Percentiles rank a stretch among this genome's conserved stretches.
These are phyloP conservation scores for Podaxis mareebaensis DNA, from an alignment of 768 basidiomycete genomes.

Conservation along the genomic window DNA sequence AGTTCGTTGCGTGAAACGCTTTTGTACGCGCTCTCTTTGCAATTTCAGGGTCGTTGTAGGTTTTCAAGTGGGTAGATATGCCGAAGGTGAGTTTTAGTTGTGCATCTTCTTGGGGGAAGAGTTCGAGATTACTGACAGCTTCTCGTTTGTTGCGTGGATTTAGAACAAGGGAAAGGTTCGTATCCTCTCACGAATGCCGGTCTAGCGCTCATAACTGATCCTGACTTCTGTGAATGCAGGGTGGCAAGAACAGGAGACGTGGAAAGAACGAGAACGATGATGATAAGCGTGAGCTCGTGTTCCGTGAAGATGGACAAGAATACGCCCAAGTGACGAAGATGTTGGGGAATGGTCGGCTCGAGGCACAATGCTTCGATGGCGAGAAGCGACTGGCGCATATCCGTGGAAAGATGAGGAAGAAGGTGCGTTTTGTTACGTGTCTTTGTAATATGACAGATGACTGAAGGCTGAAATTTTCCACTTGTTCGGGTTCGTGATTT, in stretches of 20 bases:
- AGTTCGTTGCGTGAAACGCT: not conserved
- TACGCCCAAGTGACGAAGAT: conserved; percentile 99
- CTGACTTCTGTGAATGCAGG: conserved; percentile 46
- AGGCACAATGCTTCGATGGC: conserved; percentile 97
- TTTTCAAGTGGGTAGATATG: not conserved
- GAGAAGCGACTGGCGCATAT: conserved; percentile 98
- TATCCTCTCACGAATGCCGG: not conserved
- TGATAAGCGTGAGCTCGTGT: conserved; percentile 97
- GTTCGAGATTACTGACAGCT: not conserved
- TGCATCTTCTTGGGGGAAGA: not conserved
- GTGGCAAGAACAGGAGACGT: conserved; percentile 98
- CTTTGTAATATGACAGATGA: not conserved
- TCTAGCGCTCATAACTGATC: not conserved
- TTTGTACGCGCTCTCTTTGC: conserved; percentile 1
- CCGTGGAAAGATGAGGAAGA: conserved; percentile 99
- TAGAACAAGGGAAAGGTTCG: conserved; percentile 18
- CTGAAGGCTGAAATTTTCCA: conserved; percentile 4
- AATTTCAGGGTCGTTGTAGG: not conserved
- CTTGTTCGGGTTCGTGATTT: not conserved
- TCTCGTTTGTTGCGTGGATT: not conserved
- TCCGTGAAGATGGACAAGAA: conserved; percentile 98
- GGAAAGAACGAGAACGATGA: conserved; percentile 99
- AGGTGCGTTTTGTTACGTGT: conserved; percentile 56
- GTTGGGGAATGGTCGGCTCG: conserved; percentile 96
- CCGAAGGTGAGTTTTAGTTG: conserved; percentile 12